Base-by-base conservation (phyloP, 331 rosid genomes). In the Rhamnella rubrinervis region DNA sequence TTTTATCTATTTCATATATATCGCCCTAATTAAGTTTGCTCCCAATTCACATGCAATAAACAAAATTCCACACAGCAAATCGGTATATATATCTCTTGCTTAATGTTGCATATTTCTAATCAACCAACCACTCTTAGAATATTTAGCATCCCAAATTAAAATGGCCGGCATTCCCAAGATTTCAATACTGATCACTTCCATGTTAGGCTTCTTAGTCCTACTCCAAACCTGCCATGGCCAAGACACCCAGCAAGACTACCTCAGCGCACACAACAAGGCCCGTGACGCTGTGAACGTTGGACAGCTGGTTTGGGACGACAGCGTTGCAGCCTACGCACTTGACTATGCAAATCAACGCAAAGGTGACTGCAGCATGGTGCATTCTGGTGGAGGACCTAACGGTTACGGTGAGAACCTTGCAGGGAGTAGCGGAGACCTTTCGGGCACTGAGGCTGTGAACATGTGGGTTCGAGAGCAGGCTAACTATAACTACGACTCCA, bases 371-470 rank as follows among this genome's bases (percentile, higher is more conserved):
- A 59, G 19, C 0, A 28, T 82, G 44, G 80, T 75, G 6, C 90
- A 83, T 60, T 86, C 91, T 31, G 35, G 35, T 0, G 49, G 57
- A 0, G 84, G 83, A 14, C 82, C 74, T 31, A 31, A 31, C 35
- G 5, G 35, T 5, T 86, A 86, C 1, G 88, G 88, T 0, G 88
- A 83, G 61, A 86, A 86, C 73, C 77, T 86, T 12, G 86, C 88
- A 7, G 7, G 83, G 55, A 5, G 75, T 61, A 20, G n/a, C 2
- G 71, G 67, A 0, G 71, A 56, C 50, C 1, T 70, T 51, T 63
- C 65, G 0, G 65, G 71, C 67, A 37, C 11, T 0, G 47, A 19
- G 8, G 75, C 81, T 5, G 81, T 76, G 28, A 75, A 76, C 12
- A 3, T 82, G 73, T 85, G 84, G 78, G 75, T 79, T 1, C 66